These are phyloP conservation scores for Alnus rubra DNA, from an alignment of 306 rosid species.

Conservation along the genomic window DNA sequence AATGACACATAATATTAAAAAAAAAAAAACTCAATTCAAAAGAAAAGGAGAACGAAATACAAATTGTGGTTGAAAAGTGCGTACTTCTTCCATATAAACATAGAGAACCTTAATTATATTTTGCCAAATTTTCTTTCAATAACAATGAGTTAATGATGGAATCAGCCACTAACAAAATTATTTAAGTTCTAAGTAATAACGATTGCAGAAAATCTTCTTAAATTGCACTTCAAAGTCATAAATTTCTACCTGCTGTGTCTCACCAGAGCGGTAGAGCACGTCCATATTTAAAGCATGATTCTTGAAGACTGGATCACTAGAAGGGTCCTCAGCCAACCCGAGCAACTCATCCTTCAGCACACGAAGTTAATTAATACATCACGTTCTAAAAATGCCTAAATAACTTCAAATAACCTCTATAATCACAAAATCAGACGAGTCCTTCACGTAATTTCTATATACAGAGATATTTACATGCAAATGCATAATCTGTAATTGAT, in stretches of 20 bases:
- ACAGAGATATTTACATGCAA: not conserved
- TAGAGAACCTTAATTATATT: not conserved
- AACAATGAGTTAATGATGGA: not conserved
- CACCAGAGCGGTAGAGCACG: slow-evolving; percentile 86
- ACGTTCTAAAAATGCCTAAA: slow-evolving; percentile 7
- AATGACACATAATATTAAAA: not conserved
- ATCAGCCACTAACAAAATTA: slow-evolving; percentile 1
- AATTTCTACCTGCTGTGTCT: slow-evolving; percentile 66
- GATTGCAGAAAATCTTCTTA: not conserved
- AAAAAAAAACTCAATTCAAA: not conserved
- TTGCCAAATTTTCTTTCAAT: not conserved
- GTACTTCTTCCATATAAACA: not conserved
- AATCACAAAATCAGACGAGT: not conserved
- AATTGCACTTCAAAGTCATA: slow-evolving; percentile 21
- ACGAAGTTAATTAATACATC: slow-evolving; percentile 3
- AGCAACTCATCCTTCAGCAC: slow-evolving; percentile 76
- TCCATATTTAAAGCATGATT: slow-evolving; percentile 75
- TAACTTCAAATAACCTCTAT: not conserved
- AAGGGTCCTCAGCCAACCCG: slow-evolving; percentile 65
- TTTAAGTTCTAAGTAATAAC: slow-evolving; percentile 1
- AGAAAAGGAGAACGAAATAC: not conserved
- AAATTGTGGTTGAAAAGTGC: not conserved
- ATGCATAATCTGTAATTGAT: not conserved
- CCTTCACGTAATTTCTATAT: not conserved
- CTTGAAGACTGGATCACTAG: slow-evolving; percentile 64